Base-by-base conservation (phyloP, 2,329 filamentous ascomycete genomes). In the Raffaelea albimanens region DNA sequence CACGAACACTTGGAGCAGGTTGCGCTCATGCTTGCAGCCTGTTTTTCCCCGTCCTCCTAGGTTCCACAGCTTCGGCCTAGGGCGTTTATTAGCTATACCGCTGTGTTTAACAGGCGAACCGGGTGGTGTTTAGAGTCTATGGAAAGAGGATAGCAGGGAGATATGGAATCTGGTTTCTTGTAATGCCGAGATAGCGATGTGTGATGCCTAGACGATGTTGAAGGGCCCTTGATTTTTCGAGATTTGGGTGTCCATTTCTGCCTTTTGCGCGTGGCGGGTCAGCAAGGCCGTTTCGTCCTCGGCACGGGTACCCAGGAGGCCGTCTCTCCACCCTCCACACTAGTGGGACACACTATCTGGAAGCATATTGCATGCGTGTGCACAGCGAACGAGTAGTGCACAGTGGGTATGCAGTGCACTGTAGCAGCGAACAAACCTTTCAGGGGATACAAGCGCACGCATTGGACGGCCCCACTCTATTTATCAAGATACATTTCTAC, bases 71-170 rank as follows among this genome's bases (percentile, higher is more conserved):
- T 29, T 29, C 7, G 25, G 25, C 25, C 25, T n/a, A n/a, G n/a
- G n/a, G 25, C 25, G 7, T 29, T 13, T 29, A 13, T 29, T 13
- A 7, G 25, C 25, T 13, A 13, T 13, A 7, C 25, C 7, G 25
- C 25, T 29, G 7, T 13, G 7, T 29, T 13, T 13, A 29, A 7
- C 7, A 29, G 18, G 19, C 38, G 16, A 25, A 42, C 22, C 7
- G 3, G 10, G 34, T 5, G 33, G 33, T 48, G 46, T 50, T 52
- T 48, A 19, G 41, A 52, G 48, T 50, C 51, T 50, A 45, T 47
- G n/a, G 33, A 50, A 44, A 46, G 48, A 34, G 20, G 3, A 29
- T 13, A 36, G 40, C 10, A 3, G 16, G 21, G 36, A 3, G 2
- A 40, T 16, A 21, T 13, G 5, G 4, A 2, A 3, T n/a, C 18